phyloP scores from a whole-genome alignment of 495 filamentous ascomycete species.

The Xylaria sp. region DNA sequence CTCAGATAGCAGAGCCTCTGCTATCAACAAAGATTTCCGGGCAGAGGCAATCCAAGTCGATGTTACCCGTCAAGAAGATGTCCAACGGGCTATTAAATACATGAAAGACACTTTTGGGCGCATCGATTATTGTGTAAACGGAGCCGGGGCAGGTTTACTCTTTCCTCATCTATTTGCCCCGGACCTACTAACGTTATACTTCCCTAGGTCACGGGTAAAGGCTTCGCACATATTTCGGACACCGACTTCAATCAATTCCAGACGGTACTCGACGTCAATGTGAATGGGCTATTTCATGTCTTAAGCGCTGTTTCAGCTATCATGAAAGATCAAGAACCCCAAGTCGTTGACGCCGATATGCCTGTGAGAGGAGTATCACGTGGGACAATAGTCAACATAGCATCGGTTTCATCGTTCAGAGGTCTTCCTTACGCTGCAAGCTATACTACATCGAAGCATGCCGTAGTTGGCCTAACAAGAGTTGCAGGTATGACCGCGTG shows the following conservation, averaged over 20 bases:
- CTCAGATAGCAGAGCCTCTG: conserved; percentile 35
- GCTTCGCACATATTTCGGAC: not conserved
- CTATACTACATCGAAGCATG: conserved; percentile 18
- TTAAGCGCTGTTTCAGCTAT: not conserved
- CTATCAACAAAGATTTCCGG: conserved; percentile 36
- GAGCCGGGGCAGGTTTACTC: conserved; percentile 7
- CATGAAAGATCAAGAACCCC: not conserved
- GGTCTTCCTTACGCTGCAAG: not conserved
- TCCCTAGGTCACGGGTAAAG: too few species aligned
- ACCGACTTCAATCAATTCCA: conserved; percentile 4
- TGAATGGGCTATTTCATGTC: conserved; percentile 15
- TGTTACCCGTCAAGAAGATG: conserved; percentile 34
- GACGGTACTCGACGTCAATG: conserved; percentile 14
- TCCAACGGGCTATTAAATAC: conserved; percentile 37
- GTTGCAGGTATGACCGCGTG: conserved; percentile 16
- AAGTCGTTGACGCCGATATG: not conserved
- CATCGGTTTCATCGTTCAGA: not conserved
- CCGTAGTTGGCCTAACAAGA: not conserved
- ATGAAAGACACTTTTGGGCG: not conserved
- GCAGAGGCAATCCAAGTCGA: conserved; percentile 39
- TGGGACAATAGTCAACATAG: conserved; percentile 19
- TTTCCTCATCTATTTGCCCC: too few species aligned
- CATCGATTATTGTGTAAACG: conserved; percentile 19
- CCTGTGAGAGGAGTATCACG: not conserved
- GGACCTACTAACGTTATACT: too few species aligned